These are phyloP conservation scores for Colletotrichum neosansevieriae DNA, from an alignment of 2,329 filamentous ascomycete species.

Conservation along the genomic window DNA sequence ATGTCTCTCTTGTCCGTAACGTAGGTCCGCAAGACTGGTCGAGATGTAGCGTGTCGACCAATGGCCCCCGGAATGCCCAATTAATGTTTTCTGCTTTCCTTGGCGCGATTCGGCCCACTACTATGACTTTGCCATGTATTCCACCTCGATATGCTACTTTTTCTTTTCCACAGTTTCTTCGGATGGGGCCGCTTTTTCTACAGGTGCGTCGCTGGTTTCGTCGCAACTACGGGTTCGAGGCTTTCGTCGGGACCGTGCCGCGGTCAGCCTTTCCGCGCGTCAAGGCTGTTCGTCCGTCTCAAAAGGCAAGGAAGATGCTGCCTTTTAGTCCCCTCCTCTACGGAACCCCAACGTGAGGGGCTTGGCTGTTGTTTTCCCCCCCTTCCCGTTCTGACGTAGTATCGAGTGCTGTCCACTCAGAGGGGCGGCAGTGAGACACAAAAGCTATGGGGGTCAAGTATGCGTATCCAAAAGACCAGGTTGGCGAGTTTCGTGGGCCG, in stretches of 20 bases:
- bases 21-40: not conserved
- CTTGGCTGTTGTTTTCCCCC: not conserved
- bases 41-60: not conserved
- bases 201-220: slow-evolving; percentile 24
- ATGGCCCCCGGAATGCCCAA: not conserved
- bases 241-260: not conserved
- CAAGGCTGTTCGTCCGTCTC: slow-evolving; percentile 7
- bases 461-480: slow-evolving; percentile 5
- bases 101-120: slow-evolving; percentile 34
- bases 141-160: slow-evolving; percentile 4
- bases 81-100: slow-evolving; percentile 22
- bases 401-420: slow-evolving; percentile 24
- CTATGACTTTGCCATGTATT: slow-evolving; percentile 35
- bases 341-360: slow-evolving; percentile 23
- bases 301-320: not conserved
- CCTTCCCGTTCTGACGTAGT: slow-evolving; percentile 29
- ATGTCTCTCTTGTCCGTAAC: not conserved
- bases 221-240: slow-evolving; percentile 18
- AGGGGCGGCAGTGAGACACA: slow-evolving; percentile 26
- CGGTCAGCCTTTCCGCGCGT: slow-evolving; percentile 7
- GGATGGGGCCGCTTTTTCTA: not conserved
- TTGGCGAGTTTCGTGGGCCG: not conserved
- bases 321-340: not conserved
- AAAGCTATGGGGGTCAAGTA: not conserved
- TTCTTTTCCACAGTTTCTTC: slow-evolving; percentile 2